phyloP scores from a whole-genome alignment of 768 basidiomycete genomes.

The Fomitopsis pulvina region DNA sequence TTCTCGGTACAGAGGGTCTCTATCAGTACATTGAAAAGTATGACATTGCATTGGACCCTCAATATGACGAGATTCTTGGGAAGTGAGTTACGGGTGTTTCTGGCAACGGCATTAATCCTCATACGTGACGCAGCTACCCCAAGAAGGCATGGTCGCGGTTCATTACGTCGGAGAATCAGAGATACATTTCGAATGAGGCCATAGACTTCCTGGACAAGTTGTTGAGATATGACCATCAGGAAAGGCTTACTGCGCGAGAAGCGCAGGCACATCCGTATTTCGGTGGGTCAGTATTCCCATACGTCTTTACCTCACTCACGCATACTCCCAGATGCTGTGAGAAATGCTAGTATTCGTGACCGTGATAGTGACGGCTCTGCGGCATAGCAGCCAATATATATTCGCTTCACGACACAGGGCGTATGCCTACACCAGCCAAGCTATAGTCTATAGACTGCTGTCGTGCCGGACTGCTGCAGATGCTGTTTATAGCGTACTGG shows the following conservation, averaged over 20 bases:
- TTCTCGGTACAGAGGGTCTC: slow-evolving; percentile 92
- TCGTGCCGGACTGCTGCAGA: slow-evolving; percentile 4
- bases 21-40: slow-evolving; percentile 93
- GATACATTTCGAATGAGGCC: slow-evolving; percentile 94
- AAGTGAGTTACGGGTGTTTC: slow-evolving; percentile 38
- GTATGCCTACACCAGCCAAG: background rate
- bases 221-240: slow-evolving; percentile 95
- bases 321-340: slow-evolving; percentile 53
- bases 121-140: slow-evolving; percentile 53
- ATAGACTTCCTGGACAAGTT: slow-evolving; percentile 95
- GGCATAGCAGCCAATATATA: slow-evolving; percentile 15
- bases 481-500: slow-evolving; percentile 4
- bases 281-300: slow-evolving; percentile 37
- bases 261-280: slow-evolving; percentile 93
- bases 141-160: slow-evolving; percentile 95
- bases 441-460: slow-evolving; percentile 3
- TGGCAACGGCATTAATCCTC: slow-evolving; percentile 6
- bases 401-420: background rate
- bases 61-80: slow-evolving; percentile 91
- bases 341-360: slow-evolving; percentile 45
- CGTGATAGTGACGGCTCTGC: slow-evolving; percentile 60
- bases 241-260: slow-evolving; percentile 90
- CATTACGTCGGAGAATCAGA: slow-evolving; percentile 92
- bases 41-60: slow-evolving; percentile 91
- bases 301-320: slow-evolving; percentile 12